Base-by-base conservation (phyloP, 2,329 filamentous ascomycete species). In the Diplocarpon rosae region DNA sequence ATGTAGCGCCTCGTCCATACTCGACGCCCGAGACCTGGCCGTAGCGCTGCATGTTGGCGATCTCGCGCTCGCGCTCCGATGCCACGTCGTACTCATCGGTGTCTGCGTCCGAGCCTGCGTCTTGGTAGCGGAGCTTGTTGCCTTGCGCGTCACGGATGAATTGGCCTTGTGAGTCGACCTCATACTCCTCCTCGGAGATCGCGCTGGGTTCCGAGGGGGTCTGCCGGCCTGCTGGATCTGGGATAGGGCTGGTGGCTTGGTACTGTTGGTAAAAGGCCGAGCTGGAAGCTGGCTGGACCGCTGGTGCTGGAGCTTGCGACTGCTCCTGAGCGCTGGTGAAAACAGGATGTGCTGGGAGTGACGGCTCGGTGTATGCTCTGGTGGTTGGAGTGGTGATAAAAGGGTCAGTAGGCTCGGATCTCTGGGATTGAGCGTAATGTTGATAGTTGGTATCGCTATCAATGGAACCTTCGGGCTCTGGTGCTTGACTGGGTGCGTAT, bases 181-280 rank as follows among this genome's bases (percentile, higher is more conserved):
- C 72, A 63, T 84, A 88, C 63, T 88, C 83, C 62, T 83, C 83
- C 65, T 80, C 78, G 61, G 73, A 35, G 16, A 66, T 47, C 69
- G 69, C 14, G 61, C 60, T 13, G 65, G 64, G 29, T 72, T 70
- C 29, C 52, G 53, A 39, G 55, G 54, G 24, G 55, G 47, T 9
- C 53, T 49, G 6, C 51, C 51, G 41, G 53, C 58, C 42, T 66
- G 64, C n/a, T 12, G 30, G 30, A 32, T 32, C 30, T 12, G 30
- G 30, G 3, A 12, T 14, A 9, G 9, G 46, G 10, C 53, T 48
- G 6, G 51, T 51, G 40, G 53, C 59, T 43, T 66, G 64, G 17
- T 65, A 65, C 48, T 71, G 68, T 40, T 69, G 66, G 46, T 71
- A 71, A 51, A 69, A 70, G 7, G 60, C 62, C 1, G 43, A 47